Evolutionary conservation across 345 rosid species (phyloP).

Genomic region (Populus euphratica): DNA sequence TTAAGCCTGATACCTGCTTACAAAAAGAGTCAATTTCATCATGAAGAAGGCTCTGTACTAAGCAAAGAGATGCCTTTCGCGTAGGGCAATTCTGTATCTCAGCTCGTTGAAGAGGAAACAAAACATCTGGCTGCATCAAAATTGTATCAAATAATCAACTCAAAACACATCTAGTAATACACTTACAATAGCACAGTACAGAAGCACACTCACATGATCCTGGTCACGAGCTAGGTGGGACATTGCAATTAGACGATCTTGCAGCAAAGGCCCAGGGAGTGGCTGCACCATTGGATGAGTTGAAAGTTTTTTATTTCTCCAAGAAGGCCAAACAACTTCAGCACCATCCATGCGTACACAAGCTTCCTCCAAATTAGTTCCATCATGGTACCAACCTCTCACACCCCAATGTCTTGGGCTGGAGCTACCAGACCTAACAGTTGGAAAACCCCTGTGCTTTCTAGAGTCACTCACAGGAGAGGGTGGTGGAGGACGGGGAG

Average conservation of each 20-base stretch:
- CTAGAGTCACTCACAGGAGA: conserved; percentile 86
- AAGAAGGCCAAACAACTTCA: conserved; percentile 92
- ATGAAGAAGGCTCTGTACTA: conserved; percentile 67
- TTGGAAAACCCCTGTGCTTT: conserved; percentile 84
- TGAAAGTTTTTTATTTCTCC: conserved; percentile 84
- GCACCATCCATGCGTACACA: conserved; percentile 65
- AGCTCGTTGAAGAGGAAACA: conserved; percentile 74
- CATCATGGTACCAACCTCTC: conserved; percentile 81
- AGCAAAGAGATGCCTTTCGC: conserved; percentile 53
- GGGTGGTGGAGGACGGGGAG: conserved; percentile 92
- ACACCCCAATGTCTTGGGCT: conserved; percentile 98
- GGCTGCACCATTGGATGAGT: conserved; percentile 77
- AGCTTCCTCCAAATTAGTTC: conserved; percentile 65
- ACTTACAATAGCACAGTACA: conserved; percentile 7
- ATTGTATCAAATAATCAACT: conserved; percentile 28
- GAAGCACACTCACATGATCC: conserved; percentile 68
- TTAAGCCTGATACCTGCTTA: conserved; percentile 56
- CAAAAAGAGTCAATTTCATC: conserved; percentile 84
- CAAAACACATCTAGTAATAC: conserved; percentile 11
- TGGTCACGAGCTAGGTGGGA: conserved; percentile 90
- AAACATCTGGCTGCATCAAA: conserved; percentile 83
- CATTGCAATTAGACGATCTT: conserved; percentile 82
- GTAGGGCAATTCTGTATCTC: conserved; percentile 56
- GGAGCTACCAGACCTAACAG: conserved; percentile 98
- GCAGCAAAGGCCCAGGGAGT: conserved; percentile 74